Evolutionary conservation across 331 rosid species (phyloP).

Genomic region (Quercus phellos): DNA sequence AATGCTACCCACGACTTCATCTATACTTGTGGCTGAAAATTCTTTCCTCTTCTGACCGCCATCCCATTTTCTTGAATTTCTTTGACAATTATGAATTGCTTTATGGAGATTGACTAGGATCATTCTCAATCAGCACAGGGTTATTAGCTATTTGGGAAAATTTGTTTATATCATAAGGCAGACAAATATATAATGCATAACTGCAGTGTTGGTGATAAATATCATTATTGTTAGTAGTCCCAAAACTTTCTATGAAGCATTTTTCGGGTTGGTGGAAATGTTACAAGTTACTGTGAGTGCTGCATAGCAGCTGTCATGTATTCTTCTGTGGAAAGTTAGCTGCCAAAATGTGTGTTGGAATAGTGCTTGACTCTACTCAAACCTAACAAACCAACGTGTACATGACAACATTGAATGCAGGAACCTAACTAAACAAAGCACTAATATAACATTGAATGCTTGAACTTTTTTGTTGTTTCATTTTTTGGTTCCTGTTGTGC

Average conservation of each 20-base stretch:
- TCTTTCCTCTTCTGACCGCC: neutral
- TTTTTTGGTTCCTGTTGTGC: neutral
- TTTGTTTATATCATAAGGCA: neutral
- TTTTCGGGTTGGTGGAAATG: neutral
- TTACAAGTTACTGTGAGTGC: neutral
- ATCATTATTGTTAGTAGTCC: neutral
- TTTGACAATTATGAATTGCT: neutral
- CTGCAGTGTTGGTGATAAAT: neutral
- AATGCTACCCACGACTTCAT: neutral
- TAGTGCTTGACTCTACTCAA: neutral
- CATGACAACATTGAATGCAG: neutral
- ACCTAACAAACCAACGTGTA: neutral
- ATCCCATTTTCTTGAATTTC: neutral
- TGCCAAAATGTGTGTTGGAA: neutral
- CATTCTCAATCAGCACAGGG: neutral
- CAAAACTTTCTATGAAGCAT: neutral
- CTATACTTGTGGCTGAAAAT: neutral
- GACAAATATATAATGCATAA: neutral
- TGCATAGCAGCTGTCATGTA: neutral
- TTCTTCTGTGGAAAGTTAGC: neutral
- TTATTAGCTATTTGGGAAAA: neutral
- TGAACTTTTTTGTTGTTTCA: neutral
- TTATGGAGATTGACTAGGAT: neutral
- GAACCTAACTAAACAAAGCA: neutral
- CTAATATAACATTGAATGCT: too few species aligned